A percentile compares a stretch with the other conserved stretches of the same genome.
Evolutionary conservation across 164 flowering plant species (phyloP).

Genomic region (Litsea cubeba): DNA sequence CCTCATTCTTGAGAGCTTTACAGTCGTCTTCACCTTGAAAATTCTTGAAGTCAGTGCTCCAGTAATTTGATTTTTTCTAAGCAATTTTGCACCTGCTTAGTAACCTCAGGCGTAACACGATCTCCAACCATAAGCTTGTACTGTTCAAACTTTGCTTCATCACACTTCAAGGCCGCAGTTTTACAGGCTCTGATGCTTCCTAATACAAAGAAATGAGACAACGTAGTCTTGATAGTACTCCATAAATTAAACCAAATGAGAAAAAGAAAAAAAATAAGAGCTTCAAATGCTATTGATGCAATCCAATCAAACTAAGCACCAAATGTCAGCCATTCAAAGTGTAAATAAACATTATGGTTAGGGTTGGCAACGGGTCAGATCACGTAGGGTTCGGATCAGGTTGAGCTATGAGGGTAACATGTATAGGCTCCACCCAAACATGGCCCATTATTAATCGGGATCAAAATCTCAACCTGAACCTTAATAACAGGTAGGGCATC

Average conservation of each 20-base stretch:
- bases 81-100: conserved; percentile 45
- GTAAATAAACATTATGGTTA: neutral
- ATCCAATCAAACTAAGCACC: neutral
- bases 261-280: neutral
- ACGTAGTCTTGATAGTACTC: neutral
- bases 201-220: conserved; percentile 11
- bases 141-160: conserved; percentile 63
- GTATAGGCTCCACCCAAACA: too few species aligned
- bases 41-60: conserved; percentile 35
- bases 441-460: too few species aligned
- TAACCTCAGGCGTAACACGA: conserved; percentile 30
- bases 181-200: conserved; percentile 73
- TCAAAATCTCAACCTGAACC: too few species aligned
- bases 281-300: neutral
- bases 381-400: too few species aligned
- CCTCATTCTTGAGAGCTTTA: neutral
- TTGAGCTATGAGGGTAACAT: too few species aligned
- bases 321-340: neutral
- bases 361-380: neutral
- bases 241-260: neutral
- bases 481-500: too few species aligned
- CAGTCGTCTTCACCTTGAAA: neutral
- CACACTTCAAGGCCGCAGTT: conserved; percentile 63
- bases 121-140: conserved; percentile 44
- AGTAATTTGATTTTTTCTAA: conserved; percentile 54